A percentile compares a stretch with the other conserved stretches of the same genome.
Conservation (phyloP, 2,329 filamentous ascomycete genomes). For the Penicillium sp. region DNA sequence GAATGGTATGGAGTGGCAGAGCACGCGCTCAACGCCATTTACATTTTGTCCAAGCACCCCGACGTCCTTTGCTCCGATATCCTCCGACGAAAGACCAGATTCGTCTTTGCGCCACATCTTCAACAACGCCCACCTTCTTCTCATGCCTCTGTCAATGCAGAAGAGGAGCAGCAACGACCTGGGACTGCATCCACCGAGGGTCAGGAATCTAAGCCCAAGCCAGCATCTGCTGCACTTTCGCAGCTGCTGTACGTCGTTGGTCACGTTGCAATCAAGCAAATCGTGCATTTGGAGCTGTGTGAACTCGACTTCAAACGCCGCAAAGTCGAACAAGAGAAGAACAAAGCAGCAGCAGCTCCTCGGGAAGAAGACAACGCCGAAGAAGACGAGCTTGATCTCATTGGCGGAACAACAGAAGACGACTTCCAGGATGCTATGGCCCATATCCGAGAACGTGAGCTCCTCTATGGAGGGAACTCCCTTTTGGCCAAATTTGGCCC, state of each 20-base stretch:
- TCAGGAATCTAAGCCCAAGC: slow-evolving; percentile 50
- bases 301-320: slow-evolving; percentile 95
- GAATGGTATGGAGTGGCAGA: slow-evolving; percentile 94
- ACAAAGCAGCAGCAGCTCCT: slow-evolving; percentile 37
- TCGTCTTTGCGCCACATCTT: slow-evolving; percentile 56
- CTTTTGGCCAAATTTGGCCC: slow-evolving; percentile 85
- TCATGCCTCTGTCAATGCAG: slow-evolving; percentile 22
- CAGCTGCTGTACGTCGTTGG: slow-evolving; percentile 92
- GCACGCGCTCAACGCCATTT: slow-evolving; percentile 91
- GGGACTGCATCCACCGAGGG: slow-evolving; percentile 29
- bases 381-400: slow-evolving; percentile 85
- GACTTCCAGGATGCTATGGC: slow-evolving; percentile 82
- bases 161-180: slow-evolving; percentile 30
- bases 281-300: slow-evolving; percentile 94
- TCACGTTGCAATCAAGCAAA: slow-evolving; percentile 96
- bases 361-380: slow-evolving; percentile 52
- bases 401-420: slow-evolving; percentile 90
- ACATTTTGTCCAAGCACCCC: slow-evolving; percentile 84
- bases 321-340: slow-evolving; percentile 53
- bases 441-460: slow-evolving; percentile 73
- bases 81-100: slow-evolving; percentile 72
- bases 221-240: slow-evolving; percentile 63
- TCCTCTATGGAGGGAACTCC: slow-evolving; percentile 72
- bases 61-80: slow-evolving; percentile 89
- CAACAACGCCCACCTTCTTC: slow-evolving; percentile 25